phyloP scores from a whole-genome alignment of 441 rosid genomes.

The Cnidoscolus chayamansa region DNA sequence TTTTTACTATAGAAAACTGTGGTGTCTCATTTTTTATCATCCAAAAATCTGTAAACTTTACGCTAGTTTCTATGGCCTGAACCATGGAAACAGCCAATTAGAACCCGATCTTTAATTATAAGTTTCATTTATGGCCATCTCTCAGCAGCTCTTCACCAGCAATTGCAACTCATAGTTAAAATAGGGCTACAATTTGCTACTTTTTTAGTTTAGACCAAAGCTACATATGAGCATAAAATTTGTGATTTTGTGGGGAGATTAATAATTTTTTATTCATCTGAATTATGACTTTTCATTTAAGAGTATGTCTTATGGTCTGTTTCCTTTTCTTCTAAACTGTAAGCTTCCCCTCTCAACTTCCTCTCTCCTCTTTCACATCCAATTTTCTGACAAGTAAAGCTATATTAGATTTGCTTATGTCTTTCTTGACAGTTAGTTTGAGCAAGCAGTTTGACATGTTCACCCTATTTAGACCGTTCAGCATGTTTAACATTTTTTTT shows the following conservation, averaged over 20 bases:
- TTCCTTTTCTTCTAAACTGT: not conserved
- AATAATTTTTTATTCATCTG: not conserved
- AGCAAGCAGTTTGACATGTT: too few relatives aligned
- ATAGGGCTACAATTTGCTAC: not conserved
- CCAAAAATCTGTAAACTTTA: not conserved
- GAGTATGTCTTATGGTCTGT: not conserved
- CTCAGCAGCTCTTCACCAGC: not conserved
- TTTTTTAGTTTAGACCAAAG: not conserved
- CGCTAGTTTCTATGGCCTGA: not conserved
- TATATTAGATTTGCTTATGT: too few relatives aligned
- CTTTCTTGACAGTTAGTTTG: too few relatives aligned
- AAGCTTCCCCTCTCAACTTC: not conserved
- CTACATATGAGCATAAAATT: not conserved
- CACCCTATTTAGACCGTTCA: too few relatives aligned
- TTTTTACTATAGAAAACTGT: not conserved
- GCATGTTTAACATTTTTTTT: too few relatives aligned
- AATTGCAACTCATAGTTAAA: not conserved
- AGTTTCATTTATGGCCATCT: not conserved
- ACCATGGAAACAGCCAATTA: not conserved
- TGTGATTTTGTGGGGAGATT: not conserved
- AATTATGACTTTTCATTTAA: too few relatives aligned
- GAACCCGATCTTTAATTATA: not conserved
- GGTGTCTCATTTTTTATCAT: not conserved
- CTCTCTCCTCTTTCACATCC: too few relatives aligned
- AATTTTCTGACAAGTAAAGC: too few relatives aligned